Percentiles rank a stretch among this genome's conserved stretches.
Conservation (phyloP, 2,329 filamentous ascomycete genomes). For the Fusarium oligoseptatum region DNA sequence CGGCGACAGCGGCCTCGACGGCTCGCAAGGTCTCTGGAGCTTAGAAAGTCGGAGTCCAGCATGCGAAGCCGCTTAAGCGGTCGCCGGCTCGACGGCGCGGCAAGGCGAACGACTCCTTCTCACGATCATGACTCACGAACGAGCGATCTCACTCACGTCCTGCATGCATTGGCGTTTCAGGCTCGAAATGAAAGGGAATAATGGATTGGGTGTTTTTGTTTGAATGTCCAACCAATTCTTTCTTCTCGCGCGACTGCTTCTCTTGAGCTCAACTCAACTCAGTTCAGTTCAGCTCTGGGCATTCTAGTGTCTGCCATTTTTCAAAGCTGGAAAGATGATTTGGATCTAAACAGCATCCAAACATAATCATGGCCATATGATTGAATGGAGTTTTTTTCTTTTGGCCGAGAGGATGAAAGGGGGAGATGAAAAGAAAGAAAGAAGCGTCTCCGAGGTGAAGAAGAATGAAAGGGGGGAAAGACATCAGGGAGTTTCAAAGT, state of each 20-base stretch:
- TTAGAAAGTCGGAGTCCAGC: slow-evolving; percentile 46
- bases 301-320: slow-evolving; percentile 30
- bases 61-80: slow-evolving; percentile 38
- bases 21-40: slow-evolving; percentile 67
- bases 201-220: slow-evolving; percentile 38
- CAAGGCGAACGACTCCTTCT: slow-evolving; percentile 46
- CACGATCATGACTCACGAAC: slow-evolving; percentile 60
- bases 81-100: slow-evolving; percentile 29
- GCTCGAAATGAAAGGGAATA: slow-evolving; percentile 40
- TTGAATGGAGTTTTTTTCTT: slow-evolving; percentile 30
- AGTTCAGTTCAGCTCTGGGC: slow-evolving; percentile 10
- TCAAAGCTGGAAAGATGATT: slow-evolving; percentile 19
- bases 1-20: slow-evolving; percentile 59
- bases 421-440: slow-evolving; percentile 10
- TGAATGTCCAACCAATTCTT: slow-evolving; percentile 39
- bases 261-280: not conserved
- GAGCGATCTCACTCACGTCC: slow-evolving; percentile 58
- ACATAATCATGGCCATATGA: slow-evolving; percentile 29
- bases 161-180: slow-evolving; percentile 61
- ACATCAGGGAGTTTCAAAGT: slow-evolving; percentile 35
- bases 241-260: slow-evolving; percentile 39
- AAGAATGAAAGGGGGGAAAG: slow-evolving; percentile 11
- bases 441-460: slow-evolving; percentile 24
- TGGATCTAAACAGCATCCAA: slow-evolving; percentile 30
- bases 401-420: slow-evolving; percentile 15